Base-by-base conservation (phyloP, 2,329 filamentous ascomycete genomes). In the Zasmidium cellare region DNA sequence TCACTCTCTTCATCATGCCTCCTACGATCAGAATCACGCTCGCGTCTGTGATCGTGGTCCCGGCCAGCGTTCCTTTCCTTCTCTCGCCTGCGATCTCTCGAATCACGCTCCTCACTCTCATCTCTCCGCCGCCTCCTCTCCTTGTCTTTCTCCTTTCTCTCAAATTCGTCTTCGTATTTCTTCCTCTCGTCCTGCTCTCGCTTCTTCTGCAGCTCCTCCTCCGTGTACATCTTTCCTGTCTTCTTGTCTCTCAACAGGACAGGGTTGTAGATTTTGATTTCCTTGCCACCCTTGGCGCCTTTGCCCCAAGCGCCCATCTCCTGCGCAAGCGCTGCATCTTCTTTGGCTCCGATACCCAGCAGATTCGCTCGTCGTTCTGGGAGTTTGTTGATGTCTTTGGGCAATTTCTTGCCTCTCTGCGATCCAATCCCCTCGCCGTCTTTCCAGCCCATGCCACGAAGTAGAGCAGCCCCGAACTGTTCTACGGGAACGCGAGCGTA, bases 361-460 rank as follows among this genome's bases (percentile, higher is more conserved):
- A 96, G 82, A 58, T 91, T 91, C 16, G 91, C 88, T 51, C 92
- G 84, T 52, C 87, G 82, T 70, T 89, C 87, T 14, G 87, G 80
- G 18, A 86, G 78, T 61, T 85, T 87, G 35, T 86, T 80, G 25
- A 46, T 55, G 16, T 64, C 58, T 64, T 89, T 89, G 22, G 66
- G 62, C 3, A 70, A 59, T 64, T 58, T 74, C 66, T 64, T 74
- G 18, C 74, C 74, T 23, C 75, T 75, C 55, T 82, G 78, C 22
- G 81, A 78, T 76, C 88, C 79, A 52, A 86, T 79, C 41, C 78
- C 76, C 61, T 85, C 80, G 18, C 82, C 85, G 62, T 87, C 85
- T 69, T 97, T 92, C 92, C 93, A 97, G 9, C 94, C 94, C 90
- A 97, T 97, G 9, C 92, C 92, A 28, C 92, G 86, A 35, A 99